Evolutionary conservation across 257 asterid species (phyloP).

Genomic region (Salvia miltiorrhiza): DNA sequence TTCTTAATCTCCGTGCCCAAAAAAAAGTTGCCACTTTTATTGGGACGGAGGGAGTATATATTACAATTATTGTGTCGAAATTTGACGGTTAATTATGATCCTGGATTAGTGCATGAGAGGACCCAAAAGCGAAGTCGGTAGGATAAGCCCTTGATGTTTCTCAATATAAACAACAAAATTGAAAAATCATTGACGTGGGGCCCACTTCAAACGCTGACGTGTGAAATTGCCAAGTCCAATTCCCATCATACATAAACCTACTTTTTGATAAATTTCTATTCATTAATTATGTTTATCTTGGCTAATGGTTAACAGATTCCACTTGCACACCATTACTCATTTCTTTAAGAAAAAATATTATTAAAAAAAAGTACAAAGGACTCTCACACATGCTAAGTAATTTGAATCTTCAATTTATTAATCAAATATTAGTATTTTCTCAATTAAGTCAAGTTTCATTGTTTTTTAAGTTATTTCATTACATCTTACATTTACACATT

Average conservation of each 20-base stretch:
- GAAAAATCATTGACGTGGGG: slow-evolving; percentile 2
- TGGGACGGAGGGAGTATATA: no score
- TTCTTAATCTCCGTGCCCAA: no score
- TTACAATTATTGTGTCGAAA: not conserved
- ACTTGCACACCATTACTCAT: not conserved
- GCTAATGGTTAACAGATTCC: slow-evolving; percentile 1
- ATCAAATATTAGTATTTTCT: no score
- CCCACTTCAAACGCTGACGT: slow-evolving; percentile 11
- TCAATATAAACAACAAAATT: not conserved
- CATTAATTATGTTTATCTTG: not conserved
- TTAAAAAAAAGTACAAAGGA: no score
- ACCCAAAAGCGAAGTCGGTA: slow-evolving; percentile 15
- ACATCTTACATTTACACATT: not conserved
- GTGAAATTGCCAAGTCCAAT: slow-evolving; percentile 14
- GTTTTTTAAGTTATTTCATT: no score
- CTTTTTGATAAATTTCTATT: not conserved
- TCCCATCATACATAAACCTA: not conserved
- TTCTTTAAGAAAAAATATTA: no score
- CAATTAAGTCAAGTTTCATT: no score
- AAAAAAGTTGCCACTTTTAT: no score
- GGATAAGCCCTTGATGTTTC: not conserved
- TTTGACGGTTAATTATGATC: not conserved
- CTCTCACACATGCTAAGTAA: no score
- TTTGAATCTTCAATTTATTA: no score
- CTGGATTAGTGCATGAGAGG: not conserved